Base-by-base conservation (phyloP, 306 rosid genomes). In the Urtica urens region DNA sequence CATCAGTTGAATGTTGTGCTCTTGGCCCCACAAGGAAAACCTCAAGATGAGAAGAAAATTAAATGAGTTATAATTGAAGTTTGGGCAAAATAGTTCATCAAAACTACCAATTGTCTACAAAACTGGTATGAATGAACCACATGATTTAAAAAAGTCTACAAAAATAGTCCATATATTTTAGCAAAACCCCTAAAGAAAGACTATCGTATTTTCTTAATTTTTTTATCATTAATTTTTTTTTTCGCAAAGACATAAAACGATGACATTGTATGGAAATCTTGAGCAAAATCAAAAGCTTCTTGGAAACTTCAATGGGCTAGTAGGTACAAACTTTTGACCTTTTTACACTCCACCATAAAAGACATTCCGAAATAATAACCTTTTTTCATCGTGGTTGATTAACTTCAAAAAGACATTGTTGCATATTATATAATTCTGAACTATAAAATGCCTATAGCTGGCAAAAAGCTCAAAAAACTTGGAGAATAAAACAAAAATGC, bases 391-490 rank as follows among this genome's bases (percentile, higher is more conserved):
- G 15, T 57, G 28, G 30, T 51, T 16, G 23, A 41, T 22, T 26
- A 27, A 38, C 49, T 56, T 53, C 53, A 2, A 35, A 13, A 35
- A 15, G 51, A 23, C 54, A 70, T 23, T 42, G n/a, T 35, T 35
- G 40, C 4, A 16, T 16, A 35, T 38, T 7, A 1, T 54, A 57
- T 5, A 2, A 42, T 19, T 30, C 39, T 41, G 25, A 28, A 12
- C 40, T 53, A 64, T 46, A 65, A 53, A 67, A 53, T 62, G 69
- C 71, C 74, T 38, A 25, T 55, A 51, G 77, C 74, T 68, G 68
- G 73, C 66, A 62, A 45, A 22, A n/a, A 59, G 16, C 71, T 46
- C 45, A 20, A 20, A 47, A 41, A 33, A 35, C 26, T 14, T 18
- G 18, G 39, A 4, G 51, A 67, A 58, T 54, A 60, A 61, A 68